Conservation (phyloP, 345 rosid species). For the Pugionium cornutum region DNA sequence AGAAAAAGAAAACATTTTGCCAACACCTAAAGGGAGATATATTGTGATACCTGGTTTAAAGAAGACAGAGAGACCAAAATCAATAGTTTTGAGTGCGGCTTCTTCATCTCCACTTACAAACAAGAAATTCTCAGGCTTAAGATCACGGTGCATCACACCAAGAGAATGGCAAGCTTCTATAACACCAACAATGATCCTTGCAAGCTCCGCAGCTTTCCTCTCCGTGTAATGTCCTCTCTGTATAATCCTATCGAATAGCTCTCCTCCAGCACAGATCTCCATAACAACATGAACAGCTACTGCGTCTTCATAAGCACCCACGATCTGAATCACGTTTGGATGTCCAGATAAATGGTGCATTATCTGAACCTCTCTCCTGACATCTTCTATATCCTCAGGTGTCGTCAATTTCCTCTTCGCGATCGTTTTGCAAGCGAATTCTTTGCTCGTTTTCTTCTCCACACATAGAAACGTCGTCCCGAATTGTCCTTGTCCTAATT, state of each 20-base stretch:
- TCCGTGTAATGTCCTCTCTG: constrained; percentile 88
- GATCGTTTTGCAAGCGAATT: constrained; percentile 81
- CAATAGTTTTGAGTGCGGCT: constrained; percentile 74
- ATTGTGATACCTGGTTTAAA: constrained; percentile 71
- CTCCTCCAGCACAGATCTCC: constrained; percentile 97
- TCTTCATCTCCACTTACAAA: constrained; percentile 72
- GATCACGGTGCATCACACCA: constrained; percentile 95
- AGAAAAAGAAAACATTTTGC: neutral
- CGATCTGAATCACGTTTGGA: constrained; percentile 78
- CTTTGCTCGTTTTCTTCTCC: constrained; percentile 64
- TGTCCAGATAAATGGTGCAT: constrained; percentile 96
- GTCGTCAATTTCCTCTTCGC: constrained; percentile 77
- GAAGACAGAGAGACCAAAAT: constrained; percentile 92
- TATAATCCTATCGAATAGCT: constrained; percentile 88
- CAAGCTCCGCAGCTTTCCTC: constrained; percentile 82
- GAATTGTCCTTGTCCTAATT: constrained; percentile 95
- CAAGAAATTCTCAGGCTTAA: constrained; percentile 97
- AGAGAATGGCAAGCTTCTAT: constrained; percentile 92
- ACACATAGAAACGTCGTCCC: constrained; percentile 86
- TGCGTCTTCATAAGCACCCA: constrained; percentile 88
- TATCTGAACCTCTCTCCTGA: constrained; percentile 91
- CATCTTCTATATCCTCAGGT: constrained; percentile 81
- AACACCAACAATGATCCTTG: constrained; percentile 76
- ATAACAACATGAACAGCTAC: constrained; percentile 85
- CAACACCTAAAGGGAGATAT: neutral